Conservation (phyloP, 2,329 filamentous ascomycete species). For the Xylariaceae sp. region DNA sequence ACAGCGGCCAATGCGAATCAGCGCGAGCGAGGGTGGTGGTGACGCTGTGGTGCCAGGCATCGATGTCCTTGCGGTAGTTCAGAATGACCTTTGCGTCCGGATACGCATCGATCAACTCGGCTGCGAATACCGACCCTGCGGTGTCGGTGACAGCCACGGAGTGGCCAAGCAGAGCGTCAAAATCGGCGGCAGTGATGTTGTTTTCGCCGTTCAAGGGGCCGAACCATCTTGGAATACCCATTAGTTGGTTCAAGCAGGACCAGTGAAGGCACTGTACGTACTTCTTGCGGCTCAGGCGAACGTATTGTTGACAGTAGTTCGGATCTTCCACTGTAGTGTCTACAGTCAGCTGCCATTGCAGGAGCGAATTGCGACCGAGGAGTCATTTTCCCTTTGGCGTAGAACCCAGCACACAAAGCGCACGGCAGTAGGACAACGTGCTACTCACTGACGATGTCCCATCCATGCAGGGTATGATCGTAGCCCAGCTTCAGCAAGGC, state of each 20-base stretch:
- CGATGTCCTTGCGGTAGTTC: slow-evolving; percentile 24
- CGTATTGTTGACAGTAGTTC: slow-evolving; percentile 17
- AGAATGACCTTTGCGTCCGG: slow-evolving; percentile 34
- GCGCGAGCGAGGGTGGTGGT: too few relatives aligned
- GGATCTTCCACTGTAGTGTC: too few relatives aligned
- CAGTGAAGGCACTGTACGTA: too few relatives aligned
- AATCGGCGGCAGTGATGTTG: too few relatives aligned
- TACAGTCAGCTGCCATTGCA: too few relatives aligned
- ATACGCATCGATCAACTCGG: slow-evolving; percentile 29
- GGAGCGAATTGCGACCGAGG: too few relatives aligned
- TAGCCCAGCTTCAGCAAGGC: slow-evolving; percentile 3
- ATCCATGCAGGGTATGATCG: slow-evolving; percentile 24
- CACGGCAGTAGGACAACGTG: too few relatives aligned
- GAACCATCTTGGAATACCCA: slow-evolving; percentile 20
- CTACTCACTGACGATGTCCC: slow-evolving; percentile 28
- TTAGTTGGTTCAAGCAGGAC: slow-evolving; percentile 17
- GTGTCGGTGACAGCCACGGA: slow-evolving; percentile 33
- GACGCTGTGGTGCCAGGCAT: slow-evolving; percentile 2
- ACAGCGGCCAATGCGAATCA: too few relatives aligned
- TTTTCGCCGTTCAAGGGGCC: slow-evolving; percentile 6
- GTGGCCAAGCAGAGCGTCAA: slow-evolving; percentile 21
- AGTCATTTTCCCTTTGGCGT: too few relatives aligned
- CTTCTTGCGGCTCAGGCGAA: too few relatives aligned
- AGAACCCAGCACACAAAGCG: too few relatives aligned
- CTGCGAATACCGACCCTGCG: slow-evolving; percentile 30